Evolutionary conservation across 2,329 filamentous ascomycete genomes (phyloP), one percentile per base, ranked within the genome.

Genomic region (Metarhizium rileyi): DNA sequence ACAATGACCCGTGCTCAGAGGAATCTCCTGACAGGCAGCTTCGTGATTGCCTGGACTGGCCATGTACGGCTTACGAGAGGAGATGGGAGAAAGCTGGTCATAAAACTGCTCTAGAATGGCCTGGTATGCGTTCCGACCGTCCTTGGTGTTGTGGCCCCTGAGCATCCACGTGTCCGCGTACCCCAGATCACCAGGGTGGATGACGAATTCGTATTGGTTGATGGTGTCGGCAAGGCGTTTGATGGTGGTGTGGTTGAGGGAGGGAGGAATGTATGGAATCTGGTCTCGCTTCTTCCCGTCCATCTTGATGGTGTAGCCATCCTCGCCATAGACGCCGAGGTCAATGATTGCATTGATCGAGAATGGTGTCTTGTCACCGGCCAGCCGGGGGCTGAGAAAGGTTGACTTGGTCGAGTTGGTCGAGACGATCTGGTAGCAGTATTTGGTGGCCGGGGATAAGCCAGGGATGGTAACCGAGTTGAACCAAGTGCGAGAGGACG

Each of bases 111-210:
- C 75, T 1, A 78, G 62, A 53, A 80, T 80, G 20, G 75, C 71
- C 52, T 78, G 70, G 58, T 74, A 80, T n/a, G 75, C 76, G 35
- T 76, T 63, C 20, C 66, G 64, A 40, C 74, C 74, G 27, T 75
- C 65, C 5, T 74, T 53, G 1, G 74, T 52, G 58, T 78, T 78
- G 33, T 70, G 63, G 0, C 65, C 50, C 18, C 66, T 70, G 3
- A 72, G 59, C 41, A 66, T 67, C 78, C 78, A 81, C 60, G 80
- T 73, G 52, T 81, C 78, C 1, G 78, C 77, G 54, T 82, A 83
- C 0, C 63, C 77, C 14, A 81, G 67, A 56, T 82, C 78, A 5
- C 75, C 75, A 0, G 74, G 73, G 54, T 78, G 75, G 27, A 77
- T 59, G 41, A 77, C 62, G 42, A 81, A 63, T 54, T 81, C 78